Conservation (phyloP, 2,329 filamentous ascomycete species). For the Ceratocystis variospora region DNA sequence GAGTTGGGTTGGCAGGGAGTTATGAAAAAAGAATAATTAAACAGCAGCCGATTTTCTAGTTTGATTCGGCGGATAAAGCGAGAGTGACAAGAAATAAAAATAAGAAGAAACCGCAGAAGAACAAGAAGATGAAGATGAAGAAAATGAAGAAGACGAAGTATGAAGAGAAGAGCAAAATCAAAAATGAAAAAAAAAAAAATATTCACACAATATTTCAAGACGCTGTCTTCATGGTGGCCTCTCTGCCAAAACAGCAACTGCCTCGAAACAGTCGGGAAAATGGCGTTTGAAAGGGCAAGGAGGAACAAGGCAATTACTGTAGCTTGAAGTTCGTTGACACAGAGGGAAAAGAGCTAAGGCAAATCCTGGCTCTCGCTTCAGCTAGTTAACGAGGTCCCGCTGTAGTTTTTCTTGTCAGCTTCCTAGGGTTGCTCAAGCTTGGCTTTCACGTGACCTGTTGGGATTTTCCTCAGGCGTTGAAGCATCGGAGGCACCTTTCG, state of each 20-base stretch:
- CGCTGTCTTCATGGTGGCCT: constrained; percentile 2
- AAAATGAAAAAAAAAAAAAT: not conserved
- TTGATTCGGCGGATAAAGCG: not conserved
- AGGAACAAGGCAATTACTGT: not conserved
- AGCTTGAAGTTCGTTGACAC: not conserved
- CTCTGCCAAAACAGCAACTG: constrained; percentile 6
- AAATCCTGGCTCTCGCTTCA: not conserved
- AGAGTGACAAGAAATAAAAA: not conserved
- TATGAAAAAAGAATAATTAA: not conserved
- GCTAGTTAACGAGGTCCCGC: not conserved
- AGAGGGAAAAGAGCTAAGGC: not conserved
- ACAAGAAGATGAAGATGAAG: not conserved
- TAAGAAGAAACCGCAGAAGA: not conserved
- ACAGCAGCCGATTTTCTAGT: not conserved
- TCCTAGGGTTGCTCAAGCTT: not conserved
- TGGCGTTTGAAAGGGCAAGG: not conserved
- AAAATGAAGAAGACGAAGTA: not conserved
- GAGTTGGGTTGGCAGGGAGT: too few species aligned
- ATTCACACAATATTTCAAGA: not conserved
- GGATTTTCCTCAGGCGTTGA: not conserved
- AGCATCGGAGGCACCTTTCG: not conserved
- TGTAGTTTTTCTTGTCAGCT: not conserved
- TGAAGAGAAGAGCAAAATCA: not conserved
- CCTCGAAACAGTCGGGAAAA: constrained; percentile 3
- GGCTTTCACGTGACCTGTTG: not conserved